Evolutionary conservation across 441 rosid genomes (phyloP), one percentile per base, ranked within the genome.

Genomic region (Metrosideros polymorpha): DNA sequence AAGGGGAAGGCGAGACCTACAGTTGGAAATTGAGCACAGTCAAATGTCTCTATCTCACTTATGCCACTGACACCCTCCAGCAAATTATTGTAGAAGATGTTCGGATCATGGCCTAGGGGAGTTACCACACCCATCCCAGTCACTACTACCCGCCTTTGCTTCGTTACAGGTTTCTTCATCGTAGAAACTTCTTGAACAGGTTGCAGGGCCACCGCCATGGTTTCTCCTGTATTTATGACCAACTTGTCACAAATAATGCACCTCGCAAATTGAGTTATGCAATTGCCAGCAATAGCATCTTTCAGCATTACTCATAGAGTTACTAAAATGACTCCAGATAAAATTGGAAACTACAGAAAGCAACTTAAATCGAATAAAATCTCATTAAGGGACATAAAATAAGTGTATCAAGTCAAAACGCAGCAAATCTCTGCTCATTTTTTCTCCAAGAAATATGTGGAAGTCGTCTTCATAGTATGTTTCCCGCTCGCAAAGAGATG

Each of bases 51-150:
- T 55, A 90, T 90, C 88, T 87, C 83, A 35, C 86, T 90, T 75
- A 90, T 86, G 54, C 91, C 91, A 56, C 89, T 88, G 47, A 82
- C 88, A 63, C 91, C 91, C 22, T 90, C 84, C 56, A 88, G 88
- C 55, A 90, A 86, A 59, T 87, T 90, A 32, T 82, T 85, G 84
- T 89, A 89, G 83, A 59, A 88, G 35, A 50, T 71, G 77, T 89
- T 85, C 7, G 85, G 83, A 61, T 89, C 88, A 22, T 88, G 87
- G 49, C 88, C 89, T 76, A 90, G 84, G 22, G 91, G 89, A 55
- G 90, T 87, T 13, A 84, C 90, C 56, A 86, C 87, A 35, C 91
- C 90, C 88, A 87, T 47, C 19, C 90, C 91, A 2, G 91, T 90
- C 86, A 88, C 91, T 32, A 87, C 89, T 39, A 90, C 90, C n/a